Percentiles rank a stretch among this genome's conserved stretches.
Conservation (phyloP, 352 stramenopile genomes). For the Saprolegnia diclina region DNA sequence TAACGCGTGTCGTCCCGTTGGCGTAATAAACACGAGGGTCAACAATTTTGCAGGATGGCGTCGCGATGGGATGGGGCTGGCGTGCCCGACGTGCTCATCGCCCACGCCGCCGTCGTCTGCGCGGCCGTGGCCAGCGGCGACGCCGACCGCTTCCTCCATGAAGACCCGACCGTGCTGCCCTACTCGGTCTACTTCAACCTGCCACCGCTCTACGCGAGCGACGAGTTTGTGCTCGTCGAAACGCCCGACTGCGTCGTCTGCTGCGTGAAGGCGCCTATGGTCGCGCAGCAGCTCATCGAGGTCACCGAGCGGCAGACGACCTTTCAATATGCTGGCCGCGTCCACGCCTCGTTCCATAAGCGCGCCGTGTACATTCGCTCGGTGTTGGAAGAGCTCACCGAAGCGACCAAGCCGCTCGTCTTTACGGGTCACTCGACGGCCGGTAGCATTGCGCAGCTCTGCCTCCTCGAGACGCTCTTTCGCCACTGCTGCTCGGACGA, state of each 20-base stretch:
- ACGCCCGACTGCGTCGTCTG: conserved; percentile 57
- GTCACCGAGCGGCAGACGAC: conserved; percentile 62
- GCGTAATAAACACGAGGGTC: conserved; percentile 6
- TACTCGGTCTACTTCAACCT: conserved; percentile 53
- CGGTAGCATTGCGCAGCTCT: conserved; percentile 76
- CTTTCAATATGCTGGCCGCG: conserved; percentile 64
- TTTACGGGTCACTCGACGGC: conserved; percentile 79
- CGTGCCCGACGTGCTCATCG: conserved; percentile 8
- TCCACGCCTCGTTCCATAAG: conserved; percentile 77
- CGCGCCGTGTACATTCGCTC: conserved; percentile 49
- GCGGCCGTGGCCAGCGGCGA: conserved; percentile 39
- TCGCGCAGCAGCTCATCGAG: conserved; percentile 56
- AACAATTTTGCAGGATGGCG: not conserved
- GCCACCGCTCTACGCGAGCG: conserved; percentile 36
- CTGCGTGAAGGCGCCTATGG: conserved; percentile 51
- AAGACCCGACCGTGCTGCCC: conserved; percentile 60
- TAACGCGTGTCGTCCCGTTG: not conserved
- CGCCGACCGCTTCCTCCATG: conserved; percentile 29
- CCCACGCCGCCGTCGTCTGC: conserved; percentile 58
- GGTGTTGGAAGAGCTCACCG: conserved; percentile 42
- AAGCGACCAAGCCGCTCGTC: conserved; percentile 55
- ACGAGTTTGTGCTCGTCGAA: conserved; percentile 59
- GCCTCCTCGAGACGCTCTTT: conserved; percentile 65
- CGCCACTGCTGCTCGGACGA: conserved; percentile 43
- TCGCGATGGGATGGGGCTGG: not conserved